phyloP scores from a whole-genome alignment of 768 basidiomycete species.

The Termitomyces sp. region DNA sequence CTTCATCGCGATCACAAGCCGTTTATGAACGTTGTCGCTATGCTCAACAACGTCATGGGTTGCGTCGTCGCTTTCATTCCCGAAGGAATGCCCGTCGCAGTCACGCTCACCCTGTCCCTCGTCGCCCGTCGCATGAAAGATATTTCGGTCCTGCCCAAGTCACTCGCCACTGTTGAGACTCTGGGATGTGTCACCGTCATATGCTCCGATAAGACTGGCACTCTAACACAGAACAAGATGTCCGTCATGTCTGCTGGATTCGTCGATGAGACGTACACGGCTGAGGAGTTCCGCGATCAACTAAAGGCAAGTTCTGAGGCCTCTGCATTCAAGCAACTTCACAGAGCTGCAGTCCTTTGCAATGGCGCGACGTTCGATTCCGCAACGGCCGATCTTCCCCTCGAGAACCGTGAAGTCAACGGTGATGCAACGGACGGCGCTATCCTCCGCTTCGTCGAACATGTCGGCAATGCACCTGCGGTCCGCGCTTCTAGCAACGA shows the following conservation, averaged over 20 bases:
- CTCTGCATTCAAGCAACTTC: conserved; percentile 16
- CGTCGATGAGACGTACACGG: conserved; percentile 24
- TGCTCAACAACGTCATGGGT: conserved; percentile 54
- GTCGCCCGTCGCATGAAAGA: conserved; percentile 14
- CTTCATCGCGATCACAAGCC: conserved; percentile 28
- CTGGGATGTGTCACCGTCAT: conserved; percentile 56
- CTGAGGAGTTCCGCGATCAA: conserved; percentile 15
- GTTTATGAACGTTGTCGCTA: conserved; percentile 44
- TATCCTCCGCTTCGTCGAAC: conserved; percentile 44
- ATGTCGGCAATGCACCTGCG: conserved; percentile 13
- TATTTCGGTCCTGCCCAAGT: conserved; percentile 26
- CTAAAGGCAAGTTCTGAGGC: neutral
- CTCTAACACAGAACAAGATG: conserved; percentile 58
- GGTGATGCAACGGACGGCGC: conserved; percentile 53
- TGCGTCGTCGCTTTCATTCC: conserved; percentile 36
- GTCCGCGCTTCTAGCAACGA: conserved; percentile 17
- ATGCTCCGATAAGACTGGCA: conserved; percentile 56
- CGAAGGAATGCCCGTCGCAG: conserved; percentile 48
- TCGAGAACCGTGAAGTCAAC: conserved; percentile 29
- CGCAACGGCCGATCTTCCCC: conserved; percentile 13
- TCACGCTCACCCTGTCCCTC: conserved; percentile 41
- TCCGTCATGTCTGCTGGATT: conserved; percentile 43
- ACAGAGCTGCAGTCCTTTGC: conserved; percentile 42
- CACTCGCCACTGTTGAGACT: conserved; percentile 61
- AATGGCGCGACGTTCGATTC: conserved; percentile 50